Percentiles rank a stretch among this genome's conserved stretches.
Evolutionary conservation across 306 rosid species (phyloP).

Genomic region (Quercus dentata): DNA sequence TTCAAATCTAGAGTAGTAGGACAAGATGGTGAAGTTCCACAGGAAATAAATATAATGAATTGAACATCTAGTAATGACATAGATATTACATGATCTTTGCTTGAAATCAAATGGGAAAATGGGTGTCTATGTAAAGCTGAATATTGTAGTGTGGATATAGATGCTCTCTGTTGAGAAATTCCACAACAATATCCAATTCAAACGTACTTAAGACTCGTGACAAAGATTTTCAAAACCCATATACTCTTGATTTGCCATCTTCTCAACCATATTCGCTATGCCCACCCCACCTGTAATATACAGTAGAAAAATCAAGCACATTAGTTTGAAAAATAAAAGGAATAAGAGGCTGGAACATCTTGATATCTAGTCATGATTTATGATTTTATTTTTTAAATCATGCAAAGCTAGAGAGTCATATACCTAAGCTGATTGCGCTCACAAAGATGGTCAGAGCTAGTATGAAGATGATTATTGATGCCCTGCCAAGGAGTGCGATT

Average conservation of each 20-base stretch:
- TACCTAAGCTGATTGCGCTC: slow-evolving; percentile 86
- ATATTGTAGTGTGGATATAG: slow-evolving; percentile 8
- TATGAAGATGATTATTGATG: slow-evolving; percentile 76
- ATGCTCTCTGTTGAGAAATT: slow-evolving; percentile 3
- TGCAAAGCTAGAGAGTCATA: neutral
- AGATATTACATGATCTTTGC: slow-evolving; percentile 15
- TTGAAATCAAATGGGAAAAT: slow-evolving; percentile 22
- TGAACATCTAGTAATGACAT: slow-evolving; percentile 2
- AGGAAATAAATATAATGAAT: slow-evolving; percentile 13
- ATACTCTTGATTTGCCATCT: slow-evolving; percentile 65
- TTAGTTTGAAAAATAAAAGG: neutral
- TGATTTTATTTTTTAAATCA: neutral
- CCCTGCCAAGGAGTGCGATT: slow-evolving; percentile 61
- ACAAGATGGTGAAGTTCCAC: neutral
- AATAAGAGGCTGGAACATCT: neutral
- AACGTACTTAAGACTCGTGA: slow-evolving; percentile 24
- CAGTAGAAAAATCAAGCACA: neutral
- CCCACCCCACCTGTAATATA: slow-evolving; percentile 67
- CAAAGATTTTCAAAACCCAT: slow-evolving; percentile 77
- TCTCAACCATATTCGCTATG: slow-evolving; percentile 65
- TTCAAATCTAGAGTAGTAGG: neutral
- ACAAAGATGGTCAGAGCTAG: slow-evolving; percentile 69
- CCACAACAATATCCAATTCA: neutral
- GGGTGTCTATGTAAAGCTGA: slow-evolving; percentile 9
- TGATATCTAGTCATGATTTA: neutral